Conservation (phyloP, 108 stramenopile species). For the Nitzschia inconspicua region DNA sequence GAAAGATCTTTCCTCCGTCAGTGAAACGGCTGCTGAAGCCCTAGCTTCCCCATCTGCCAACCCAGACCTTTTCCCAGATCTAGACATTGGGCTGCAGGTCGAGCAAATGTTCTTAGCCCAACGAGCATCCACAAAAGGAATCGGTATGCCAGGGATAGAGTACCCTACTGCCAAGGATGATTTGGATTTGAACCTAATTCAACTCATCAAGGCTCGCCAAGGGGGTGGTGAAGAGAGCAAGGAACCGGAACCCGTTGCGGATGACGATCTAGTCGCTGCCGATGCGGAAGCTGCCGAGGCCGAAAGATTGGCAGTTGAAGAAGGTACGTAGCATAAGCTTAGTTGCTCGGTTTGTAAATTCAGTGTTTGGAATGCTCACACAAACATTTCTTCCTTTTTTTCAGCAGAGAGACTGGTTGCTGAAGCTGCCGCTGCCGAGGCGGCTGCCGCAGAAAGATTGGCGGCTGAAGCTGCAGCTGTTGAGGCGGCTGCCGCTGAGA, state of each 20-base stretch:
- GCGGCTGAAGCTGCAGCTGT: constrained; percentile 16
- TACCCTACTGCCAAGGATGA: constrained; percentile 89
- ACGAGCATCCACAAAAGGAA: constrained; percentile 56
- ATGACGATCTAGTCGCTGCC: constrained; percentile 16
- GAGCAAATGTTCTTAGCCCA: constrained; percentile 88
- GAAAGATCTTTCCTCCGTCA: constrained; percentile 75
- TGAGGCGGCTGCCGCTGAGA: constrained; percentile 14
- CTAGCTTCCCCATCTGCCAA: constrained; percentile 82
- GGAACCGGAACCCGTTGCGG: constrained; percentile 25
- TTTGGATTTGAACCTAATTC: constrained; percentile 85
- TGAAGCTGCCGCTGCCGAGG: constrained; percentile 34
- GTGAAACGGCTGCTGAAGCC: constrained; percentile 89
- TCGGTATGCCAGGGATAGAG: constrained; percentile 69
- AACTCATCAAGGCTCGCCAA: constrained; percentile 73
- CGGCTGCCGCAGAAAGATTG: constrained; percentile 34
- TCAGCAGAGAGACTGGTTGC: constrained; percentile 11
- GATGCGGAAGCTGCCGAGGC: constrained; percentile 22
- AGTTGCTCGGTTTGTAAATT: too few species aligned
- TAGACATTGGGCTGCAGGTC: constrained; percentile 89
- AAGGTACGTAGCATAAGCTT: too few species aligned
- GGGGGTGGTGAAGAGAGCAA: constrained; percentile 35
- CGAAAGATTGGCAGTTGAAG: constrained; percentile 38
- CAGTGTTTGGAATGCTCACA: too few species aligned
- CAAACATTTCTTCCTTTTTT: too few species aligned
- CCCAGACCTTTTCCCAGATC: constrained; percentile 89